Base-by-base conservation (phyloP, 2,329 filamentous ascomycete genomes). In the Exophiala sideris region DNA sequence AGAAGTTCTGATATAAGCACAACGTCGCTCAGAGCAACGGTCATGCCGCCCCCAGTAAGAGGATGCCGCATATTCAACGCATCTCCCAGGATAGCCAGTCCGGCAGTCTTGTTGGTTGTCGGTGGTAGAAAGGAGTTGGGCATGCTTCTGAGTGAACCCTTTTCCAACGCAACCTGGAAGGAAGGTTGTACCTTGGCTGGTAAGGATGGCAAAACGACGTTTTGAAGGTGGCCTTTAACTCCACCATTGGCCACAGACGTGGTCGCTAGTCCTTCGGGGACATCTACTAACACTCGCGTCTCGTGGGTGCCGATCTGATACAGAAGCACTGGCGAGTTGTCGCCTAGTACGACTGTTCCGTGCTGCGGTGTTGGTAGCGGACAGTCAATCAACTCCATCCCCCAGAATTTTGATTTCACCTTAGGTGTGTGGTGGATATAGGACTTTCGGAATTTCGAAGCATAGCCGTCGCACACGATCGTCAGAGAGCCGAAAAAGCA, bases 61-160 rank as follows among this genome's bases (percentile, higher is more conserved):
- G 94, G 94, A 73, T 99, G 94, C n/a, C 94, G 88, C 94, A 99
- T 99, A 76, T 99, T 99, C 80, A 95, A 86, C 11, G 94, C 92
- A 69, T 99, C 94, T 55, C 94, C 94, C 7, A 97, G 80, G 34
- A 99, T 77, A 45, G 96, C 79, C 56, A 96, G 74, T 3, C 89
- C 89, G 1, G 84, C 82, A 9, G 81, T 80, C 41, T 79, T 81
- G 67, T 88, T 87, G 56, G 87, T 88, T 0, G 84, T 81, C 0
- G 94, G 84, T 4, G 94, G 91, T 2, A 99, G 82, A 79, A 88
- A 99, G 57, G 87, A 92, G 73, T 97, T 99, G 48, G 94, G 94
- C 94, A 99, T 99, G 64, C 84, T 89, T 12, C 90, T 86, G 56
- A 96, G 82, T 62, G 84, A 84, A 65, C 88, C 88, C 61, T 86